Conservation (phyloP, 78 protist species). For the Monocercomonoides exilis region DNA sequence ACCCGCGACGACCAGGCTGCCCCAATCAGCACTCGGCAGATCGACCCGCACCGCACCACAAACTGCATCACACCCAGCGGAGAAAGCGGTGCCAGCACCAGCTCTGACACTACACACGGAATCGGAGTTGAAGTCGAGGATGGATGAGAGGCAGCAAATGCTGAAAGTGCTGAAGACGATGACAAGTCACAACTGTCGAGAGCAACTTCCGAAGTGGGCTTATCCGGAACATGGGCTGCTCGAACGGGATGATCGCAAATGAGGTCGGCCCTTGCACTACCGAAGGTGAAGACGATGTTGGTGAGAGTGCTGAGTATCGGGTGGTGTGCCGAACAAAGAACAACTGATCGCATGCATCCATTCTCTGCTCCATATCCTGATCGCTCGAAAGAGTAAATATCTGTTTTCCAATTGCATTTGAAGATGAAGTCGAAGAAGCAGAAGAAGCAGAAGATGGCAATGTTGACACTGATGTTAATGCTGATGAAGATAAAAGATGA, state of each 20-base stretch:
- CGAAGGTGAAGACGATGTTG: too few species aligned
- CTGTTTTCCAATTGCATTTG: too few species aligned
- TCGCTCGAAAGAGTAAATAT: background rate
- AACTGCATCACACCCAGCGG: too few species aligned
- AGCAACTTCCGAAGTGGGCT: background rate
- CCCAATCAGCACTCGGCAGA: too few species aligned
- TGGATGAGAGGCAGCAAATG: too few species aligned
- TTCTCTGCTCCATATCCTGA: background rate
- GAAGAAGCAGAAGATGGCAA: background rate
- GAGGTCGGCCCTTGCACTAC: background rate
- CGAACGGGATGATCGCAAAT: background rate
- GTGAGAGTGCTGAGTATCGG: too few species aligned
- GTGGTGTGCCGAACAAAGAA: background rate
- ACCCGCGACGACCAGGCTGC: background rate
- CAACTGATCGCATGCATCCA: background rate
- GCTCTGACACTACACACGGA: too few species aligned
- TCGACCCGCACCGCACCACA: too few species aligned
- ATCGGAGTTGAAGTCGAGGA: too few species aligned
- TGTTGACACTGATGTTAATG: background rate
- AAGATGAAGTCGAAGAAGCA: too few species aligned
- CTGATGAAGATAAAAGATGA: background rate
- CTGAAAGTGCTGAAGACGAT: too few species aligned
- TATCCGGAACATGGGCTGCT: background rate
- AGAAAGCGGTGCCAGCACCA: too few species aligned
- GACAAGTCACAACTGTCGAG: background rate